Evolutionary conservation across 2,329 filamentous ascomycete species (phyloP).

Genomic region (Domatiomyces globalis): DNA sequence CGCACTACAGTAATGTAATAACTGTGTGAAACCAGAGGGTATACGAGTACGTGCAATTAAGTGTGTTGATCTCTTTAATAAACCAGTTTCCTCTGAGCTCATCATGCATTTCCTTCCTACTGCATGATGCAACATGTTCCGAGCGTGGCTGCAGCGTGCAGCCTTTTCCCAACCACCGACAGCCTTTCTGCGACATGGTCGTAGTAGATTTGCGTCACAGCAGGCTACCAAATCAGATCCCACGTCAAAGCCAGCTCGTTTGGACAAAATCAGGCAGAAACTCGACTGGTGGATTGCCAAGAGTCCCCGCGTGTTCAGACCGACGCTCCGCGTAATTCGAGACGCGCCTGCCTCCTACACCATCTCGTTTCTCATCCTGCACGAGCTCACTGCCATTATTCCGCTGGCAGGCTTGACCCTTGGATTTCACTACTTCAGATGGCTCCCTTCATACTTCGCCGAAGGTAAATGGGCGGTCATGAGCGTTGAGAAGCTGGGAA

Average conservation of each 20-base stretch:
- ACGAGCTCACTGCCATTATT: conserved; percentile 78
- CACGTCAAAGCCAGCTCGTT: background rate
- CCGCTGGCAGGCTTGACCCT: conserved; percentile 63
- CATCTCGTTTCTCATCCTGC: conserved; percentile 72
- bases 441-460: conserved; percentile 48
- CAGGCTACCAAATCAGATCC: background rate
- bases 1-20: no score
- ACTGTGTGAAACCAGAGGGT: no score
- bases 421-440: conserved; percentile 65
- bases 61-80: no score
- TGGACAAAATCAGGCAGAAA: background rate
- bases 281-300: conserved; percentile 15
- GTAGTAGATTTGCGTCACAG: background rate
- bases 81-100: no score
- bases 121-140: background rate
- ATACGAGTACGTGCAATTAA: no score
- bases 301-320: conserved; percentile 13
- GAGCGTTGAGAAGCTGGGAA: conserved; percentile 59
- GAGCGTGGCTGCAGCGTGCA: conserved; percentile 1
- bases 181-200: background rate
- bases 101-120: background rate
- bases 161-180: background rate
- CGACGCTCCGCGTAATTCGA: conserved; percentile 36
- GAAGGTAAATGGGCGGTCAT: conserved; percentile 43
- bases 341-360: conserved; percentile 70